phyloP scores from a whole-genome alignment of 2,329 filamentous ascomycete genomes.

The Ascochyta clinopodiicola region DNA sequence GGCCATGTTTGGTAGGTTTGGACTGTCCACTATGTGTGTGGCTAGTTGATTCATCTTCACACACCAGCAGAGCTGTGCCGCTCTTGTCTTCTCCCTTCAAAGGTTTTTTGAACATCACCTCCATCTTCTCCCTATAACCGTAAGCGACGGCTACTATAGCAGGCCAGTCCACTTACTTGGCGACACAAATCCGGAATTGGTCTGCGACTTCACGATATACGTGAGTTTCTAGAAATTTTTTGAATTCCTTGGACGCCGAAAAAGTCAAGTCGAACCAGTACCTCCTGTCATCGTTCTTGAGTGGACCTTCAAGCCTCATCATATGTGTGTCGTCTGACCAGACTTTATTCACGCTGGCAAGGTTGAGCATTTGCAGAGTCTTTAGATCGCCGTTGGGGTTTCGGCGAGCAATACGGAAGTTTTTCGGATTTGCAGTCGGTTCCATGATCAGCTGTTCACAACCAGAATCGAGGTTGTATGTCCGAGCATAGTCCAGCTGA shows the following conservation, averaged over 20 bases:
- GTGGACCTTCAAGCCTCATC: slow-evolving; percentile 30
- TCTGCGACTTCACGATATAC: neutral
- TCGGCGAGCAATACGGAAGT: slow-evolving; percentile 3
- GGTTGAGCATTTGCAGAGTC: slow-evolving; percentile 6
- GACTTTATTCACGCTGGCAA: slow-evolving; percentile 21
- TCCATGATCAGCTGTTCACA: neutral
- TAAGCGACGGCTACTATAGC: neutral
- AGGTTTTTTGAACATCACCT: slow-evolving; percentile 19
- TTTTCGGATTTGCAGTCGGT: neutral
- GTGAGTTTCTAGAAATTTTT: slow-evolving; percentile 14
- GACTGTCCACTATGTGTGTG: neutral
- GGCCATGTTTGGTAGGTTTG: neutral
- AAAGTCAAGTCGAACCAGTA: slow-evolving; percentile 35
- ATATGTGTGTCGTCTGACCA: slow-evolving; percentile 22
- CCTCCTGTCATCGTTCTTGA: slow-evolving; percentile 4
- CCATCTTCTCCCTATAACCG: slow-evolving; percentile 19
- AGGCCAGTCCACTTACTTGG: neutral
- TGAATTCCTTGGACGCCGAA: slow-evolving; percentile 12
- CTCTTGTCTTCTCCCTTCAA: slow-evolving; percentile 21
- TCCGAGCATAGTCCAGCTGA: slow-evolving; percentile 27
- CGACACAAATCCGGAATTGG: neutral
- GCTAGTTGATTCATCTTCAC: neutral
- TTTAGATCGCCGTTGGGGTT: neutral
- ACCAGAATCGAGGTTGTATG: slow-evolving; percentile 16
- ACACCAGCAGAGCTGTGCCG: slow-evolving; percentile 5